Percentiles rank a stretch among this genome's conserved stretches.
phyloP scores from a whole-genome alignment of 345 rosid species.

The Camelina hispida region DNA sequence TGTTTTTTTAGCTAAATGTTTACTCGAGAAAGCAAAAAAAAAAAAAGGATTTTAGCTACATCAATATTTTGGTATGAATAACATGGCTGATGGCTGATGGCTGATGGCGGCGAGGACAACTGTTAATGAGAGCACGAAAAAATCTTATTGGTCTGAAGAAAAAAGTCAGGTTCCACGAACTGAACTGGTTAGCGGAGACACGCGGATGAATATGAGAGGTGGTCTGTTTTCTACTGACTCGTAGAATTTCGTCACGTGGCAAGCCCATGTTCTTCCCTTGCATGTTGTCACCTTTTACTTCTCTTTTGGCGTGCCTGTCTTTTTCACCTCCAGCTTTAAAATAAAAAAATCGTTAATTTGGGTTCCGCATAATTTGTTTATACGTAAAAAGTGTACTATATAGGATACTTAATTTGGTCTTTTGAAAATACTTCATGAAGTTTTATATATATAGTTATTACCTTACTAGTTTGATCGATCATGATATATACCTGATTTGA shows the following conservation, averaged over 20 bases:
- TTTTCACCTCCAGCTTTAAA: neutral
- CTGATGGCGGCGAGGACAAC: constrained; percentile 10
- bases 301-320: constrained; percentile 8
- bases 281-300: neutral
- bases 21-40: too few species aligned
- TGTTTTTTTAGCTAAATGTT: too few species aligned
- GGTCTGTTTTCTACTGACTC: neutral
- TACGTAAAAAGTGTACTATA: neutral
- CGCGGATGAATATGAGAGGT: neutral
- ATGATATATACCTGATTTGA: neutral
- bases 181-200: neutral
- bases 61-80: neutral
- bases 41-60: too few species aligned
- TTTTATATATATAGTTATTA: neutral
- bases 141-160: neutral
- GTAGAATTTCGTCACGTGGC: neutral
- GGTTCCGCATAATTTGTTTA: too few species aligned
- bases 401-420: neutral
- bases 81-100: neutral
- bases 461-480: neutral
- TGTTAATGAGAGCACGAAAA: neutral
- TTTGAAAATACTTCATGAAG: neutral
- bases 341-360: too few species aligned
- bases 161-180: constrained; percentile 13
- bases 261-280: neutral